Evolutionary conservation across 495 filamentous ascomycete genomes (phyloP).

Genomic region (Talaromyces stipitatus): DNA sequence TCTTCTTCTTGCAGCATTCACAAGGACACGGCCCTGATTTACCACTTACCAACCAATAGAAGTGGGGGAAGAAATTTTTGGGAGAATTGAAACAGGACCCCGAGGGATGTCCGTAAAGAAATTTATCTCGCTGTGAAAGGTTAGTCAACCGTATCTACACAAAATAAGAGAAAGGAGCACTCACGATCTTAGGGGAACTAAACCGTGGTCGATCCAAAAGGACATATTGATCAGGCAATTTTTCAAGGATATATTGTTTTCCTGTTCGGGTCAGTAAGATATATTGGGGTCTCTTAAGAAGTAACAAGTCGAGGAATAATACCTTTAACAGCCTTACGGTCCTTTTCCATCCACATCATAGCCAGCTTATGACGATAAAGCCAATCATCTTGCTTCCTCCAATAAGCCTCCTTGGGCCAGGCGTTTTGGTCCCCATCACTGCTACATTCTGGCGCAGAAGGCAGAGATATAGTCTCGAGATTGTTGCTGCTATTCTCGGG

Average conservation of each 20-base stretch:
- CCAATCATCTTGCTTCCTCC: slow-evolving; percentile 11
- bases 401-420: slow-evolving; percentile 25
- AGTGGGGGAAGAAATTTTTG: slow-evolving; percentile 49
- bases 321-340: slow-evolving; percentile 25
- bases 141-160: background rate
- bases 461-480: slow-evolving; percentile 22
- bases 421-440: slow-evolving; percentile 25
- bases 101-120: slow-evolving; percentile 48
- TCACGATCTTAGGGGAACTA: slow-evolving; percentile 16
- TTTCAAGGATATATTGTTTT: slow-evolving; percentile 40
- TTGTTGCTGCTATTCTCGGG: slow-evolving; percentile 9
- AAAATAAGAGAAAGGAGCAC: slow-evolving; percentile 9
- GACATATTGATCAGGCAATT: slow-evolving; percentile 48
- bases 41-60: slow-evolving; percentile 47
- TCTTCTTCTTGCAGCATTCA: slow-evolving; percentile 21
- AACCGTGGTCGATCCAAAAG: slow-evolving; percentile 38
- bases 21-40: slow-evolving; percentile 26
- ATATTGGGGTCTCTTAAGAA: background rate
- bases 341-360: slow-evolving; percentile 28
- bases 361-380: slow-evolving; percentile 27
- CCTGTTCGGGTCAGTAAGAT: slow-evolving; percentile 17
- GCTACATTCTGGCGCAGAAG: slow-evolving; percentile 14
- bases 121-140: slow-evolving; percentile 35
- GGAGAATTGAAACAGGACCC: slow-evolving; percentile 44
- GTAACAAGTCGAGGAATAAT: background rate